Evolutionary conservation across 2,329 filamentous ascomycete genomes (phyloP).

Genomic region (Davidsoniella virescens): DNA sequence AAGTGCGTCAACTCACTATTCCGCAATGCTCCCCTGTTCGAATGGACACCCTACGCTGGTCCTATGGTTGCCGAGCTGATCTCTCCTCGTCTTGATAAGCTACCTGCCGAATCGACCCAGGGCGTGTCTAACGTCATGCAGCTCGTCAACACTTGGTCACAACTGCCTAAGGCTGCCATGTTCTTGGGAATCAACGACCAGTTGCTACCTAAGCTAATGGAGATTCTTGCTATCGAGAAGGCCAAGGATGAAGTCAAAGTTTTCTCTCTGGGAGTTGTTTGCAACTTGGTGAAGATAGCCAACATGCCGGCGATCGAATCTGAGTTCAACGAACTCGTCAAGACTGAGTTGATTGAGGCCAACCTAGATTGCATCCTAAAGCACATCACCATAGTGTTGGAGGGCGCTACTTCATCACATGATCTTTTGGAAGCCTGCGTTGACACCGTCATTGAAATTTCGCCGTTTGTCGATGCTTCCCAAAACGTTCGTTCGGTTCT

Average conservation of each 20-base stretch:
- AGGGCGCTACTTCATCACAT: conserved; percentile 43
- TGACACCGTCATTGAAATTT: conserved; percentile 59
- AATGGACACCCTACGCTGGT: conserved; percentile 57
- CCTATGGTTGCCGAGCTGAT: conserved; percentile 61
- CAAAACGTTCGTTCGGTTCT: conserved; percentile 62
- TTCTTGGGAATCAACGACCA: conserved; percentile 48
- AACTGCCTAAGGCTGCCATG: conserved; percentile 44
- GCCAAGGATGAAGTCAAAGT: conserved; percentile 76
- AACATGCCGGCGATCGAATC: conserved; percentile 36
- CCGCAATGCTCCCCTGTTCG: conserved; percentile 49
- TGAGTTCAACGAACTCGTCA: conserved; percentile 40
- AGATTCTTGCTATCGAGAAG: conserved; percentile 54
- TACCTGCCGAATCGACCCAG: conserved; percentile 75
- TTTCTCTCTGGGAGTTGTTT: conserved; percentile 62
- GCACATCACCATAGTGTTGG: conserved; percentile 52
- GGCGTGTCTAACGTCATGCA: conserved; percentile 70
- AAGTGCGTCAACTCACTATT: conserved; percentile 73
- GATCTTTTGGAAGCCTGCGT: conserved; percentile 67
- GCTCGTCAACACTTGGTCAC: conserved; percentile 68
- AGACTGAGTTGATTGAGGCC: conserved; percentile 37
- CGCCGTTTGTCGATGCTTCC: conserved; percentile 50
- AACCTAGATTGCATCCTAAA: conserved; percentile 45
- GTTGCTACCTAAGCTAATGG: conserved; percentile 54
- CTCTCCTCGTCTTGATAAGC: conserved; percentile 57
- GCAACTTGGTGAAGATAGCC: conserved; percentile 47